These are phyloP conservation scores for Uncinocarpus reesii DNA, from an alignment of 2,329 filamentous ascomycete species.

Conservation along the genomic window DNA sequence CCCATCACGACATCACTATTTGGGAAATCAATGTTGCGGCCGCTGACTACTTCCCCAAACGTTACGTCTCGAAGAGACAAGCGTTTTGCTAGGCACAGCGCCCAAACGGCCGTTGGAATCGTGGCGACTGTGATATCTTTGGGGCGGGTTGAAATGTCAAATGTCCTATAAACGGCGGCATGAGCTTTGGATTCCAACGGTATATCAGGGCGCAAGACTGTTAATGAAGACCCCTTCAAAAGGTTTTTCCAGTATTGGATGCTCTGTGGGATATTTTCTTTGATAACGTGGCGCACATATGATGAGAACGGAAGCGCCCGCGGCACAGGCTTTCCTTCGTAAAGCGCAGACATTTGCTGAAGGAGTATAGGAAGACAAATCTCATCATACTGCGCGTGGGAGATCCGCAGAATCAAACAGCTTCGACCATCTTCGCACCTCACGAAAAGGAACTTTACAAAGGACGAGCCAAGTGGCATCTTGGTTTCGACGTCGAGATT, in stretches of 20 bases:
- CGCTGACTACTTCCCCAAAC: conserved; percentile 53
- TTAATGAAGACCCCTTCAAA: conserved; percentile 41
- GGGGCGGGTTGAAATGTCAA: conserved; percentile 41
- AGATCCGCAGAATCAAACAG: conserved; percentile 48
- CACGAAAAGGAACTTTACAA: conserved; percentile 46
- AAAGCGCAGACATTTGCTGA: conserved; percentile 45
- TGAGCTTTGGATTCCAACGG: conserved; percentile 5
- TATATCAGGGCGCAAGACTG: conserved; percentile 11
- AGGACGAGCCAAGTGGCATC: conserved; percentile 46
- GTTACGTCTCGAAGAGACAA: conserved; percentile 43
- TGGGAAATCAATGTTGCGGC: conserved; percentile 46
- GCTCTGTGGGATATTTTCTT: conserved; percentile 28
- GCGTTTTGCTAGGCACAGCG: conserved; percentile 45
- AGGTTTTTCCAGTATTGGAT: conserved; percentile 49
- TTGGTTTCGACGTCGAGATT: conserved; percentile 41
- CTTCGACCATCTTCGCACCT: conserved; percentile 22
- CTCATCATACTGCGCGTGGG: conserved; percentile 55
- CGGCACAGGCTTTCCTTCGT: conserved; percentile 23
- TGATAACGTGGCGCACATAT: conserved; percentile 27
- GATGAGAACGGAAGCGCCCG: conserved; percentile 29
- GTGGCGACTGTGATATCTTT: conserved; percentile 49
- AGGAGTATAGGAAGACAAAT: conserved; percentile 50
- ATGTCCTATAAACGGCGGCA: conserved; percentile 6
- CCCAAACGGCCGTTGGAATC: conserved; percentile 52
- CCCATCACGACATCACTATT: conserved; percentile 46